Evolutionary conservation across 2,329 filamentous ascomycete genomes (phyloP), one percentile per base, ranked within the genome.

Genomic region (Mollisiaceae sp.): DNA sequence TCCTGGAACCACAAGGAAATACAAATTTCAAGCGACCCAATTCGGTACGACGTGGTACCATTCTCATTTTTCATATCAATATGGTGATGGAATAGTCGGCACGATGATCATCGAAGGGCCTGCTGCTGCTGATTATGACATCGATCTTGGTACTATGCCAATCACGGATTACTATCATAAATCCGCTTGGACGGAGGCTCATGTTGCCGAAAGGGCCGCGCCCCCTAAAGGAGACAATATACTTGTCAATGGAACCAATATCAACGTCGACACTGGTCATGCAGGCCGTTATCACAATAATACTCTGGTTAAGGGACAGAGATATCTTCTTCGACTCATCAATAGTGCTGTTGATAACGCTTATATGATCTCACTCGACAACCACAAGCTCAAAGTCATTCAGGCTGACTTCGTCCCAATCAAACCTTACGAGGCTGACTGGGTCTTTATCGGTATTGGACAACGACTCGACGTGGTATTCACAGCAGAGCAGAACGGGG

Each of bases 331-430:
- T 43, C 75, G 83, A 1, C 71, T 85, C 2, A 74, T 85, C 62
- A 84, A 84, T 67, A 77, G 74, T 12, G 81, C 67, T 70, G 76
- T 86, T 8, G 69, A 70, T 43, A 78, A 78, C 35, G 76, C 76
- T 61, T 79, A 81, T 69, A 73, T 75, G 36, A 77, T 85, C 67
- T 78, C 77, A 52, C 82, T 86, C 61, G 83, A 85, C 71, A 81
- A 83, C 65, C 86, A 89, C 32, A 38, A 56, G 3, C 71, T 86
- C 1, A 89, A 88, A 0, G 85, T 83, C 8, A 80, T 92, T 58
- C 88, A 89, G 77, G 91, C 91, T 73, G 81, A 89, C 55, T 74
- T 81, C 12, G 84, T 89, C 0, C 84, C 86, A 0, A 80, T 89
- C 85, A 12, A 79, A n/a, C 88, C 89, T 0, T 91, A 89, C 74